Base-by-base conservation (phyloP, 2,329 filamentous ascomycete genomes). In the Incumbomyces lentus region DNA sequence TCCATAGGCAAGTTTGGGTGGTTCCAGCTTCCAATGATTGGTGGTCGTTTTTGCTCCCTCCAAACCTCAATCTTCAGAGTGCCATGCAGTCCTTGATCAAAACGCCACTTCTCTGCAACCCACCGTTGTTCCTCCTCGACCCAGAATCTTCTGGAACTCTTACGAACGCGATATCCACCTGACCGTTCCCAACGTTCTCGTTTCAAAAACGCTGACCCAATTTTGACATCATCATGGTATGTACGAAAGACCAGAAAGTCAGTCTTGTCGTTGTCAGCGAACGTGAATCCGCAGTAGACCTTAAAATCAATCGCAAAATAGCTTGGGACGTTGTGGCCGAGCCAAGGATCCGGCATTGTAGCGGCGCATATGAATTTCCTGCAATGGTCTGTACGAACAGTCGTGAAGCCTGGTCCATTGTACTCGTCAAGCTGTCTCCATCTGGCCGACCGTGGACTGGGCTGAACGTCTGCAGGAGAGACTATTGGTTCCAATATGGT, bases 231-330 rank as follows among this genome's bases (percentile, higher is more conserved):
- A 14, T 45, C 42, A n/a, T 37, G 42, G 31, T 37, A 45, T 29
- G 42, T 31, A 10, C 42, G 42, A 38, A 45, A 45, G 14, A 45
- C 42, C 12, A 45, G 48, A n/a, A 51, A 31, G 17, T 44, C 42
- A 16, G 48, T 33, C 30, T 42, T 41, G 40, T 53, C 46, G 26
- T 46, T 42, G 29, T 53, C 46, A 18, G 45, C 44, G 30, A 53
- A 47, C 2, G 36, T 46, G 31, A 53, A 53, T 7, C 42, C 42
- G 22, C 42, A 45, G 30, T 38, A 34, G 7, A 38, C 42, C 31
- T 45, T 45, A 26, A 33, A 45, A n/a, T 51, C 49, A 14, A 51
- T 45, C 31, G 31, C 38, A 34, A 48, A 48, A 30, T 42, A 38
- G 32, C 17, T 22, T 18, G 18, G 41, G 14, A 17, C 6, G 14